Conservation (phyloP, 1,284 basidiomycete genomes). For the Erythrobasidium hasegawianum region DNA sequence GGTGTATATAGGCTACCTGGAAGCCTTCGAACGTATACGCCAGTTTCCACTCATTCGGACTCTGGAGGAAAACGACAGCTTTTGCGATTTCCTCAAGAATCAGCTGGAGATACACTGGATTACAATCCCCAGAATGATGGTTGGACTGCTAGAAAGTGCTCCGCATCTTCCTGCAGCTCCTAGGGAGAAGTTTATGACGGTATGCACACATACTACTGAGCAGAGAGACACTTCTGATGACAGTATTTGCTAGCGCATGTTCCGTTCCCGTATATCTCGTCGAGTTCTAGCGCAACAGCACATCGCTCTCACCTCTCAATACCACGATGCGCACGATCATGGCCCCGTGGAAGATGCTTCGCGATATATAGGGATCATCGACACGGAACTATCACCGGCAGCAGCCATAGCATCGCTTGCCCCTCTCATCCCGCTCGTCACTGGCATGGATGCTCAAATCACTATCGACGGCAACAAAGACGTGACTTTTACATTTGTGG, state of each 20-base stretch:
- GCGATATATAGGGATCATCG: slow-evolving; percentile 80
- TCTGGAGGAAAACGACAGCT: slow-evolving; percentile 69
- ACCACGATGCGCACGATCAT: slow-evolving; percentile 51
- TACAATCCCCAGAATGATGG: slow-evolving; percentile 44
- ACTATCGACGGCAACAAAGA: slow-evolving; percentile 64
- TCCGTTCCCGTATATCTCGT: slow-evolving; percentile 81
- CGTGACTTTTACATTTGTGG: slow-evolving; percentile 75
- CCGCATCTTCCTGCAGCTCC: slow-evolving; percentile 31
- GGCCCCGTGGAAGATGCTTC: slow-evolving; percentile 43
- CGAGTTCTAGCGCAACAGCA: slow-evolving; percentile 86
- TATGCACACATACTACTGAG: slow-evolving; percentile 55
- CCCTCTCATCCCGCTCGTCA: slow-evolving; percentile 53
- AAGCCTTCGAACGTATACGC: slow-evolving; percentile 58
- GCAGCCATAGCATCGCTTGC: slow-evolving; percentile 66
- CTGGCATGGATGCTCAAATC: slow-evolving; percentile 60
- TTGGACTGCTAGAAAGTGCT: slow-evolving; percentile 32
- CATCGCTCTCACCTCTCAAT: slow-evolving; percentile 68
- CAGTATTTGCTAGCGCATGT: slow-evolving; percentile 60
- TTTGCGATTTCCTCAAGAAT: slow-evolving; percentile 65
- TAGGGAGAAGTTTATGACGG: slow-evolving; percentile 64
- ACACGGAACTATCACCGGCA: slow-evolving; percentile 67
- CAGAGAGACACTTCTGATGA: not conserved
- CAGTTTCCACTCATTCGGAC: slow-evolving; percentile 69
- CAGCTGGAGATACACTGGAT: slow-evolving; percentile 73
- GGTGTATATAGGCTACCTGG: slow-evolving; percentile 65